Evolutionary conservation across 2,329 filamentous ascomycete genomes (phyloP), one percentile per base, ranked within the genome.

Genomic region (Claviceps purpurea): DNA sequence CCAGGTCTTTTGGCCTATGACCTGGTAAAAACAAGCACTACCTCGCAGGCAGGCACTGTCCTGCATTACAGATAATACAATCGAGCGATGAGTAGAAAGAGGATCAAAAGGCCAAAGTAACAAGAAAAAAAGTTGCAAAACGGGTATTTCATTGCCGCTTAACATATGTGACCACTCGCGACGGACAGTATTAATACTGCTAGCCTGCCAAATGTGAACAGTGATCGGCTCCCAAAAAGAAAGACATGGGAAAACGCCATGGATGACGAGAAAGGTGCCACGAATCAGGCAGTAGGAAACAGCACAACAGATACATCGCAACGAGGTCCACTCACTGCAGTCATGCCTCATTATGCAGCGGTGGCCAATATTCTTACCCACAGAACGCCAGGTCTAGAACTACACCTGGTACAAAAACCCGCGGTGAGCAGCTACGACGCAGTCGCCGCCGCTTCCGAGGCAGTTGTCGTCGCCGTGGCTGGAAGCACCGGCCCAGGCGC

Each of bases 401-500:
- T 34, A 11, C 10, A 34, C 30, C 30, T 34, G 30, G 10, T 34
- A 11, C 8, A 34, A 34, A 34, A 34, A 3, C 10, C 10, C 30
- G 10, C 30, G 10, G 30, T 34, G 30, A 34, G 30, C 30, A 34
- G 3, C 44, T 51, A 51, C 50, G 50, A 11, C 13, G 22, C 43
- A 10, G 45, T 2, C n/a, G 49, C 26, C 10, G 40, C 7, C 6
- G 44, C 37, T 26, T 55, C 55, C 38, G 57, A 51, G 30, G 61
- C 57, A 13, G 60, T 47, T 16, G 57, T 58, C 16, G 60, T 47
- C 10, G 57, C 38, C 10, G 56, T 49, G 7, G 40, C 44, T 18
- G 22, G 6, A 4, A 52, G 39, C 16, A 56, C 38, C 5, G 61
- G 60, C 40, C 58, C 53, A 1, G 52, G 45, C 20, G 59, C 58